These are phyloP conservation scores for Mycena belliarum DNA, from an alignment of 768 basidiomycete species.

Conservation along the genomic window DNA sequence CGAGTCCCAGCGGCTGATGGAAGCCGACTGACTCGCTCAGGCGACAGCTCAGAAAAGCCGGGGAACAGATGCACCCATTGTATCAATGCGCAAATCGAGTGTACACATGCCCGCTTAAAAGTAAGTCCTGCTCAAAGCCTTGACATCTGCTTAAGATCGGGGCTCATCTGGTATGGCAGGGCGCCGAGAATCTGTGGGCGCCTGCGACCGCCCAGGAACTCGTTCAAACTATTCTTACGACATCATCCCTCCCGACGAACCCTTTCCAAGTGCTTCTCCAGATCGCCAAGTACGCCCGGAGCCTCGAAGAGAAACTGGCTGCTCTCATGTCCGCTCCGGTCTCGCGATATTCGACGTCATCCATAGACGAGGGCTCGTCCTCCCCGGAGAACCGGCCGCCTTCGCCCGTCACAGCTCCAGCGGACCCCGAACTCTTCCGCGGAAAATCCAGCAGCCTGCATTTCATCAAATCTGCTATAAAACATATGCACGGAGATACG, in stretches of 20 bases:
- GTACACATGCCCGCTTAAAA: constrained; percentile 58
- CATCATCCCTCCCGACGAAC: constrained; percentile 2
- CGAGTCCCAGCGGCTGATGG: too few relatives aligned
- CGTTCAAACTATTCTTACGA: constrained; percentile 9
- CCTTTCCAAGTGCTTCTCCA: constrained; percentile 7
- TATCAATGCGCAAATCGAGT: constrained; percentile 43
- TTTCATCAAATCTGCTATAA: constrained; percentile 1
- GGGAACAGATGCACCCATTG: constrained; percentile 60
- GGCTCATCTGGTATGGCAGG: too few relatives aligned
- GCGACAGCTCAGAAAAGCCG: constrained; percentile 62
- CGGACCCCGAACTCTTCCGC: not conserved
- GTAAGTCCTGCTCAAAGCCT: constrained; percentile 30
- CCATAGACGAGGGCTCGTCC: not conserved
- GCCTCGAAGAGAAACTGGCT: not conserved
- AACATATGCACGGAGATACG: not conserved
- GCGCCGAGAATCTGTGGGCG: too few relatives aligned
- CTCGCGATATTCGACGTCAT: not conserved
- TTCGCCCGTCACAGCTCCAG: too few relatives aligned
- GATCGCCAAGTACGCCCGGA: constrained; percentile 12
- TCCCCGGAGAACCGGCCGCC: too few relatives aligned
- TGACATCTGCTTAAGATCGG: too few relatives aligned
- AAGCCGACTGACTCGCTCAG: constrained; percentile 15
- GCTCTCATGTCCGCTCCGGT: not conserved
- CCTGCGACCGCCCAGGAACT: constrained; percentile 11
- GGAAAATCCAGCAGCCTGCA: constrained; percentile 8